Conservation (phyloP, 164 flowering plant genomes). For the Paratinospora sagittata region DNA sequence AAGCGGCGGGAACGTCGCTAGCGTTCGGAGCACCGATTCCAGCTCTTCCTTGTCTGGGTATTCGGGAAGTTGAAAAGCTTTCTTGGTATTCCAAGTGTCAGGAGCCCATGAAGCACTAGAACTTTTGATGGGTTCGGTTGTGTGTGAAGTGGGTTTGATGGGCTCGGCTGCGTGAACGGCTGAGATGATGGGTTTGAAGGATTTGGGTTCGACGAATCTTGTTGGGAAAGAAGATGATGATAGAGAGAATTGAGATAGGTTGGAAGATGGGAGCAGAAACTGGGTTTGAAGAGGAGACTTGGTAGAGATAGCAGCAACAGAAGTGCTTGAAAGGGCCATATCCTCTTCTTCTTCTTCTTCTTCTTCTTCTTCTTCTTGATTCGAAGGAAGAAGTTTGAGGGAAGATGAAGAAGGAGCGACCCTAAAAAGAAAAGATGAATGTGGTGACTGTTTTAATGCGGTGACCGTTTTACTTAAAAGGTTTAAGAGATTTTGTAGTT, state of each 20-base stretch:
- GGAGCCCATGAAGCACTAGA: background rate
- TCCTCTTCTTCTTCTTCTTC: too few species aligned
- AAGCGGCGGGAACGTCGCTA: constrained; percentile 19
- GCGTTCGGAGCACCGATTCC: constrained; percentile 3
- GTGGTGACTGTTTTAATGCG: too few species aligned
- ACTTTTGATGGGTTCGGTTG: background rate
- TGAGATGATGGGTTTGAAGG: background rate
- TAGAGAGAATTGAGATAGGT: background rate
- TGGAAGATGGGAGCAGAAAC: background rate
- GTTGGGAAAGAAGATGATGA: background rate
- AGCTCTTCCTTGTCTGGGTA: constrained; percentile 7
- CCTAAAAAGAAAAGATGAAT: too few species aligned
- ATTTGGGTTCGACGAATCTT: background rate
- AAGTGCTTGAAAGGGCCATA: background rate
- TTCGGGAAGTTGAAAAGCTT: constrained; percentile 1
- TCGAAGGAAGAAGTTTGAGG: background rate
- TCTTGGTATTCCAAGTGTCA: constrained; percentile 1
- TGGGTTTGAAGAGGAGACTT: background rate
- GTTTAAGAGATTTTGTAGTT: too few species aligned
- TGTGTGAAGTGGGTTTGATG: background rate
- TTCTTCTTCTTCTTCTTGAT: too few species aligned
- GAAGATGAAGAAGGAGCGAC: too few species aligned
- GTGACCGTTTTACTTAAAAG: too few species aligned
- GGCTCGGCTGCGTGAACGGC: background rate
- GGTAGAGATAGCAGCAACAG: background rate